A percentile compares a stretch with the other conserved stretches of the same genome.
Evolutionary conservation across 2,329 filamentous ascomycete species (phyloP).

Genomic region (Fusarium sp.): DNA sequence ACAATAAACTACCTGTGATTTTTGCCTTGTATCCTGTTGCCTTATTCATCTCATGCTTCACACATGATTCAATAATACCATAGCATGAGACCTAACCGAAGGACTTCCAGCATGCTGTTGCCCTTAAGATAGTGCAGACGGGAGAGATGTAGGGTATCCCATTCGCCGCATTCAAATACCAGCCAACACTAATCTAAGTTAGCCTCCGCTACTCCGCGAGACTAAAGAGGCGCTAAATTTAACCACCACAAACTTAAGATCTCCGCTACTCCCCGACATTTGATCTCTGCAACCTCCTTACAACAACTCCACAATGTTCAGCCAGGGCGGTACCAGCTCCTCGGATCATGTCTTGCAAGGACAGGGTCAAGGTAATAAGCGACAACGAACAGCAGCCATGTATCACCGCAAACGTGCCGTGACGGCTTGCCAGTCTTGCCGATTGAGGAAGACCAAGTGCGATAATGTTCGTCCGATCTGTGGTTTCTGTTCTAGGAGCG

Average conservation of each 20-base stretch:
- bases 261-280: slow-evolving; percentile 3
- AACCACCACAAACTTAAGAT: background rate
- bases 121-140: too few species aligned
- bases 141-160: background rate
- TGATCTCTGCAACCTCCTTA: background rate
- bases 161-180: background rate
- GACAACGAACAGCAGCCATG: background rate
- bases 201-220: background rate
- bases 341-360: background rate
- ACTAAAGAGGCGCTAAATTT: background rate
- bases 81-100: background rate
- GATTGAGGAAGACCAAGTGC: slow-evolving; percentile 21
- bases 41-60: too few species aligned
- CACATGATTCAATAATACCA: background rate
- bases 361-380: background rate
- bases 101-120: background rate
- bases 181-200: background rate
- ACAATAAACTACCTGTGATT: too few species aligned
- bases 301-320: background rate
- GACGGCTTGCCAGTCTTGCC: slow-evolving; percentile 20
- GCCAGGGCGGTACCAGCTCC: background rate
- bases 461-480: slow-evolving; percentile 20
- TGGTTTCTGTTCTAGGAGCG: background rate
- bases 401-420: slow-evolving; percentile 12
- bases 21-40: too few species aligned